Percentiles rank a stretch among this genome's conserved stretches.
phyloP scores from a whole-genome alignment of 2,329 filamentous ascomycete genomes.

The Aureobasidium namibiae region DNA sequence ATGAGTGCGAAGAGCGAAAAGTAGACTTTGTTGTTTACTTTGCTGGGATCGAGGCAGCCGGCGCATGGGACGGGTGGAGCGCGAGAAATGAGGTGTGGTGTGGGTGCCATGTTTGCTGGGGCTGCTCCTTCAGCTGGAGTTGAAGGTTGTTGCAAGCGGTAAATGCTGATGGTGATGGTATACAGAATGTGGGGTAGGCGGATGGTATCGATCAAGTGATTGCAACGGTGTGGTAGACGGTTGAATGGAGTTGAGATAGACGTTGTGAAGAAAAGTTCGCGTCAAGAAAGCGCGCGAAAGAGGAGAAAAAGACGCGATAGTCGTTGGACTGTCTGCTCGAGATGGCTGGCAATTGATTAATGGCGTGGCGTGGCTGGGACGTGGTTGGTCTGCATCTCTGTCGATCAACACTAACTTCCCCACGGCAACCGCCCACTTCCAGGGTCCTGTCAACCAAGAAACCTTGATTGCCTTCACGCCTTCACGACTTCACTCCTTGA shows the following conservation, averaged over 20 bases:
- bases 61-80: conserved; percentile 10
- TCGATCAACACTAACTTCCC: conserved; percentile 6
- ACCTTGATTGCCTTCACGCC: background rate
- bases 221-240: background rate
- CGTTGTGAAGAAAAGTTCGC: background rate
- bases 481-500: background rate
- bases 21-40: conserved; percentile 51
- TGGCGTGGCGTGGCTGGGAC: conserved; percentile 2
- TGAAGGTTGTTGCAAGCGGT: background rate
- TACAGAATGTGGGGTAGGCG: background rate
- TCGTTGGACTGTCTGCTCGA: background rate
- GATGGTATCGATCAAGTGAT: background rate
- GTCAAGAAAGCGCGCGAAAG: background rate
- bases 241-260: background rate
- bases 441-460: conserved; percentile 9
- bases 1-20: conserved; percentile 82
- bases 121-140: background rate
- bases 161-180: background rate
- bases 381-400: background rate
- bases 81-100: background rate
- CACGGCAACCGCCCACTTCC: conserved; percentile 10
- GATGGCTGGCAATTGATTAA: background rate
- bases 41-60: conserved; percentile 21
- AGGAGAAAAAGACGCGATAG: background rate
- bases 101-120: background rate